Base-by-base conservation (phyloP, 345 rosid species). In the Pelargonium nanum region DNA sequence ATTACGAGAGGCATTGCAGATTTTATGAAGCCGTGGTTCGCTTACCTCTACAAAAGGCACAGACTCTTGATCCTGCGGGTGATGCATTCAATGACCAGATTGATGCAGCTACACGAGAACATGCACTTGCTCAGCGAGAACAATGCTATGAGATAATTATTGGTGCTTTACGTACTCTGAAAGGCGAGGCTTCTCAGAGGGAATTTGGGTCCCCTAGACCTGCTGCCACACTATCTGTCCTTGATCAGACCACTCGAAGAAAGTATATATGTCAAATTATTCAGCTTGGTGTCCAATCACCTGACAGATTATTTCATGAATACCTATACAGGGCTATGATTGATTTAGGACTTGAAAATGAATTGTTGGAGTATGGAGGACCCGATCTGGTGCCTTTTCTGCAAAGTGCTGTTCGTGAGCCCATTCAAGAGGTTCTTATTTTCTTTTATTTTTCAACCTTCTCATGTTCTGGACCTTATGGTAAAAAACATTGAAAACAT, bases 21-120 rank as follows among this genome's bases (percentile, higher is more conserved):
- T 93, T 87, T 81, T 93, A 89, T 80, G 99, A 93, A 80, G 99
- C 97, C 64, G 96, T 89, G 56, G 96, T 93, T 59, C 83, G 86
- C 64, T 80, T 93, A 70, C 88, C 99, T 68, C 79, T 93, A 67
- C 97, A 87, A 70, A 93, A 93, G 73, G 97, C 96, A 59, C 92
- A 85, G 71, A 82, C 90, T 55, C 83, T 89, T 68, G 99, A 93
- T 66, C 96, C 96, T 56, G 85, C 88, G 6, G 90, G 89, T 55
- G 99, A 93, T 83, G 99, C 97, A 68, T 74, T 80, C 66, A 89
- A 86, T 72, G 97, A 89, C 45, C 97, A 93, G 78, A 78, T 87
- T 68, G 97, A 89, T 75, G 74, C 78, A 30, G 81, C 87, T 66
- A 74, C 67, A 56, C 85, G 83, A 65, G 88, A 84, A 69, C 80